phyloP scores from a whole-genome alignment of 2,329 filamentous ascomycete genomes.

The Periconia macrospinosa region DNA sequence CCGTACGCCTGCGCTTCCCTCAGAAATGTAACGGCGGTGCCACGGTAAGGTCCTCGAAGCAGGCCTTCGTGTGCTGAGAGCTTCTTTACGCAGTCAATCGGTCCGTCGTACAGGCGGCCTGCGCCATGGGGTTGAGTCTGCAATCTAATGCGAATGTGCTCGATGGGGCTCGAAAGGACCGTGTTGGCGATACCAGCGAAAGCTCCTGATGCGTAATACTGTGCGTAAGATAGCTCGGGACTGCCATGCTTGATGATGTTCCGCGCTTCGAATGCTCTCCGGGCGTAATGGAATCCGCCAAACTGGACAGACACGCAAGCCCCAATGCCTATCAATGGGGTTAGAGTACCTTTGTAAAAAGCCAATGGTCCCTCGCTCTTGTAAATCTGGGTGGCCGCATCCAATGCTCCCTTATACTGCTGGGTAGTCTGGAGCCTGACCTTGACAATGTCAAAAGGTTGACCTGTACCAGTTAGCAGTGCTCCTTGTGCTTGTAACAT shows the following conservation, averaged over 20 bases:
- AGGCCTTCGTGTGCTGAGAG: constrained; percentile 71
- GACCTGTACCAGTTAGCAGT: constrained; percentile 48
- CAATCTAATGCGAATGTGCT: constrained; percentile 93
- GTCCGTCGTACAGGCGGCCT: constrained; percentile 76
- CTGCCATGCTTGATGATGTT: constrained; percentile 56
- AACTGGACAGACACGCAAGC: constrained; percentile 98
- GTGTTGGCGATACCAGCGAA: constrained; percentile 93
- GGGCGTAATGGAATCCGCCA: constrained; percentile 91
- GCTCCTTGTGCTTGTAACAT: background rate
- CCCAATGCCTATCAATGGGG: constrained; percentile 91
- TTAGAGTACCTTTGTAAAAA: constrained; percentile 98
- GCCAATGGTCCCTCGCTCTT: constrained; percentile 83
- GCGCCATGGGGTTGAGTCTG: constrained; percentile 94
- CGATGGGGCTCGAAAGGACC: constrained; percentile 85
- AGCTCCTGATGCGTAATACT: constrained; percentile 89
- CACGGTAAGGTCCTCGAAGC: constrained; percentile 78
- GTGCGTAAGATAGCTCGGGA: constrained; percentile 68
- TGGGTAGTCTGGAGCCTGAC: constrained; percentile 90
- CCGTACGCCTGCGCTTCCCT: constrained; percentile 96
- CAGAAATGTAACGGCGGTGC: constrained; percentile 79
- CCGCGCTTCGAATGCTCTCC: constrained; percentile 77
- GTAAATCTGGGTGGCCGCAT: constrained; percentile 82
- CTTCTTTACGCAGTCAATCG: constrained; percentile 87
- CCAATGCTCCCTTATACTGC: constrained; percentile 76
- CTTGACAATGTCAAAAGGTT: constrained; percentile 78